A percentile compares a stretch with the other conserved stretches of the same genome.
Evolutionary conservation across 441 rosid genomes (phyloP).

Genomic region (Capsella rubella): DNA sequence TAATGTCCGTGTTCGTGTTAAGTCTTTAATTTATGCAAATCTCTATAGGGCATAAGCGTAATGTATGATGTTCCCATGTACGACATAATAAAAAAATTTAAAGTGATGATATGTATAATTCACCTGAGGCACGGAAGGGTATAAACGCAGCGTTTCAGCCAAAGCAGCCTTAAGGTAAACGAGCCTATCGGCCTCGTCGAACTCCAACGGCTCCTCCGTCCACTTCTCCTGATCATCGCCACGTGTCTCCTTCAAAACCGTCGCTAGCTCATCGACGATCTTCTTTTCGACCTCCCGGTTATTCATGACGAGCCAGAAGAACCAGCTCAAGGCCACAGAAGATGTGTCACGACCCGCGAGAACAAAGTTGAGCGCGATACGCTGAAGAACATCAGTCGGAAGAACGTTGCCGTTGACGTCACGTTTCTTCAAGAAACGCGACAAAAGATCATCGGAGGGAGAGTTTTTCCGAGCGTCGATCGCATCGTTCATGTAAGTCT

Average conservation of each 20-base stretch:
- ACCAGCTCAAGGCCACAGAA: constrained; percentile 94
- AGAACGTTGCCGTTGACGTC: constrained; percentile 73
- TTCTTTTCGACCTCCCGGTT: constrained; percentile 65
- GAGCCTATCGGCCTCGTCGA: constrained; percentile 86
- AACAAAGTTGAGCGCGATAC: constrained; percentile 91
- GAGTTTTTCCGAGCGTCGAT: constrained; percentile 65
- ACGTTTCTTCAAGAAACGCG: constrained; percentile 81
- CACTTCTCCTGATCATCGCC: constrained; percentile 69
- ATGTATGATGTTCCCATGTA: neutral
- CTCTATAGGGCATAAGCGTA: constrained; percentile 22
- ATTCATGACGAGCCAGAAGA: constrained; percentile 94
- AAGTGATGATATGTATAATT: neutral
- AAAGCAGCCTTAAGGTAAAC: constrained; percentile 86
- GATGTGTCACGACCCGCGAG: constrained; percentile 97
- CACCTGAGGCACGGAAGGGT: constrained; percentile 84
- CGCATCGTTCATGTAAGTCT: constrained; percentile 82
- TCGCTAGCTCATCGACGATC: constrained; percentile 65
- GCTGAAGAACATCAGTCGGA: constrained; percentile 73
- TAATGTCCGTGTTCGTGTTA: neutral
- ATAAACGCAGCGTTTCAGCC: constrained; percentile 85
- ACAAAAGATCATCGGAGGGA: constrained; percentile 86
- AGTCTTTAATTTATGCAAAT: neutral
- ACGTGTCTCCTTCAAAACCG: constrained; percentile 66
- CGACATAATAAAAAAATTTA: neutral
- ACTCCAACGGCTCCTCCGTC: constrained; percentile 74